Conservation (phyloP, 352 stramenopile species). For the Globisporangium paroecandrum region DNA sequence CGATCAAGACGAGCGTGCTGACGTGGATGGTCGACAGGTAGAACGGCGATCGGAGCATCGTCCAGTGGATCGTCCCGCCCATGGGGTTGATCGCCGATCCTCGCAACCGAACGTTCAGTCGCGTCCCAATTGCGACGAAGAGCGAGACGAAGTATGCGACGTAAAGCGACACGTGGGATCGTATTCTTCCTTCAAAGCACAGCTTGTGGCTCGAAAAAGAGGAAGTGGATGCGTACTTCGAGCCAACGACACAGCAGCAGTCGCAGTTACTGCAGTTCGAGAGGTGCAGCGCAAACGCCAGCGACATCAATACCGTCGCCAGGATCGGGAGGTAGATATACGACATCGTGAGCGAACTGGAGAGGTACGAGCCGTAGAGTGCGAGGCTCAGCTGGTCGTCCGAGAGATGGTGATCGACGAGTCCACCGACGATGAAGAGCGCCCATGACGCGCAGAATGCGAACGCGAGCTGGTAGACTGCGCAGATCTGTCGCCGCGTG, state of each 20-base stretch:
- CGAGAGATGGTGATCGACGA: conserved; percentile 69
- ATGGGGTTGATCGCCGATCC: conserved; percentile 76
- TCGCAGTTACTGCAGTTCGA: conserved; percentile 51
- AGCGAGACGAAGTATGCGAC: conserved; percentile 37
- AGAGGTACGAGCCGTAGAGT: conserved; percentile 61
- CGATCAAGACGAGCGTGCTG: conserved; percentile 55
- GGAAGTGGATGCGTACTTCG: conserved; percentile 2
- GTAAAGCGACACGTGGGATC: conserved; percentile 54
- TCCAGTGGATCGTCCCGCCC: conserved; percentile 74
- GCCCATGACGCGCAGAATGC: conserved; percentile 39
- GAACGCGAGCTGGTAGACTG: conserved; percentile 72
- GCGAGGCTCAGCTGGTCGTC: conserved; percentile 68
- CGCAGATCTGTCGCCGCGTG: conserved; percentile 61
- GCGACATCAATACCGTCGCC: conserved; percentile 30
- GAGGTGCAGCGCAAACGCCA: conserved; percentile 41
- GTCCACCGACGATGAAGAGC: conserved; percentile 65
- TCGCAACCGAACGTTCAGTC: conserved; percentile 66
- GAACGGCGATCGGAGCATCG: conserved; percentile 59
- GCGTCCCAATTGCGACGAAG: conserved; percentile 55
- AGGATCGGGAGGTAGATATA: conserved; percentile 64
- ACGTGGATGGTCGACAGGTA: conserved; percentile 60
- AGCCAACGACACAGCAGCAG: conserved; percentile 58
- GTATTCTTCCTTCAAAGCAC: conserved; percentile 53
- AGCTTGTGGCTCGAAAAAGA: conserved; percentile 31
- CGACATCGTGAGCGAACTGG: conserved; percentile 29